Conservation (phyloP, 371 early-diverging fungal genomes). For the Dinochytrium kinnereticum region DNA sequence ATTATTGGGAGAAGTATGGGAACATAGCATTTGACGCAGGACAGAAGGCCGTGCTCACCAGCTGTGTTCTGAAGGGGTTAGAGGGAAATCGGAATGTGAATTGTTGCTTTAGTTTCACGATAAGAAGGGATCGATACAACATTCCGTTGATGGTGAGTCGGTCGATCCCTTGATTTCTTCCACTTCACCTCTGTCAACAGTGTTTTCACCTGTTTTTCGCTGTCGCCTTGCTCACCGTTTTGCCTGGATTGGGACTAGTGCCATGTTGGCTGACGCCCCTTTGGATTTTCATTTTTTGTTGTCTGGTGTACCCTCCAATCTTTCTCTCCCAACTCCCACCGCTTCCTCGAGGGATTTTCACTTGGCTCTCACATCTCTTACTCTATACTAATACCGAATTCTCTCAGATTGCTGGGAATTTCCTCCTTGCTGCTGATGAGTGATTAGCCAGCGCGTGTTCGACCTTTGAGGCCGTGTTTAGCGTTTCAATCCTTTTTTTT, state of each 20-base stretch:
- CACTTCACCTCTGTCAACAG: neutral
- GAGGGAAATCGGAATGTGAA: slow-evolving; percentile 36
- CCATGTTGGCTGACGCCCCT: too few relatives aligned
- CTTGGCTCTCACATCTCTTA: too few relatives aligned
- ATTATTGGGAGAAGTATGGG: slow-evolving; percentile 80
- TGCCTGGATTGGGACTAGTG: too few relatives aligned
- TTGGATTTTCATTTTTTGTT: neutral
- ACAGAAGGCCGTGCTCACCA: slow-evolving; percentile 93
- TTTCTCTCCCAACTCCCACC: too few relatives aligned
- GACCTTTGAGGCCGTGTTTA: too few relatives aligned
- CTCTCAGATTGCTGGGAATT: slow-evolving; percentile 85
- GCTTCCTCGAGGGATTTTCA: too few relatives aligned
- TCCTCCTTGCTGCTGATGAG: slow-evolving; percentile 52
- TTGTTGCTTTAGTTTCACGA: slow-evolving; percentile 92
- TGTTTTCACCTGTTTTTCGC: too few relatives aligned
- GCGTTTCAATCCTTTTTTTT: neutral
- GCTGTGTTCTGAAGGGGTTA: slow-evolving; percentile 39
- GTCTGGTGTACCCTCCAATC: neutral
- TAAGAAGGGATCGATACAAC: slow-evolving; percentile 88
- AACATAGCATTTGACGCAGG: slow-evolving; percentile 94
- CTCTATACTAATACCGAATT: too few relatives aligned
- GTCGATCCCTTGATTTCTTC: slow-evolving; percentile 37
- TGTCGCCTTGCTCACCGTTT: too few relatives aligned
- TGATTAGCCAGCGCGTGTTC: neutral
- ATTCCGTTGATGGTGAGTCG: slow-evolving; percentile 57